Percentiles rank a stretch among this genome's conserved stretches.
These are phyloP conservation scores for Naganishia albida DNA, from an alignment of 1,284 basidiomycete species.

Conservation along the genomic window DNA sequence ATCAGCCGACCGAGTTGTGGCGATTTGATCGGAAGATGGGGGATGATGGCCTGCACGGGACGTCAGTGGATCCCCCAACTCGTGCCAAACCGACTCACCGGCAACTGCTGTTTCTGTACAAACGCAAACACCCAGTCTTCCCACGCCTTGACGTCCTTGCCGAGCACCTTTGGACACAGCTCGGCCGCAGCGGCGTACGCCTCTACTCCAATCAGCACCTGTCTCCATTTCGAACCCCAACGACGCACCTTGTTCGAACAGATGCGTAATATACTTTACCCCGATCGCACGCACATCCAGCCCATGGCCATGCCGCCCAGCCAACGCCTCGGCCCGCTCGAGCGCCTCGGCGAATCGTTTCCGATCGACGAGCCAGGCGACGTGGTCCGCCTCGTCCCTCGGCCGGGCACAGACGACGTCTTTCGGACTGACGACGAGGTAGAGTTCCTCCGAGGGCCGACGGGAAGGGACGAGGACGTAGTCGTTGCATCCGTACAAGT, in stretches of 20 bases:
- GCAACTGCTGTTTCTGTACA: slow-evolving; percentile 76
- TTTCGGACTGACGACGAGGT: slow-evolving; percentile 81
- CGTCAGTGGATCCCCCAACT: not conserved
- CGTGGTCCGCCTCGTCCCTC: slow-evolving; percentile 84
- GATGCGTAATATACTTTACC: slow-evolving; percentile 75
- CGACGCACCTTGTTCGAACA: slow-evolving; percentile 68
- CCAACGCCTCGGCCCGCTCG: slow-evolving; percentile 71
- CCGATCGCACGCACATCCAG: slow-evolving; percentile 75
- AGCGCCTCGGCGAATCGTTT: slow-evolving; percentile 86
- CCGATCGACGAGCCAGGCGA: slow-evolving; percentile 88
- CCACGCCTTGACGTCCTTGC: slow-evolving; percentile 77
- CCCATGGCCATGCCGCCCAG: slow-evolving; percentile 52
- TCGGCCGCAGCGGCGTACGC: slow-evolving; percentile 80
- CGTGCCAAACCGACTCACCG: slow-evolving; percentile 58
- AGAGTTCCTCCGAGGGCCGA: slow-evolving; percentile 51
- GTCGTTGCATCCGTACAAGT: slow-evolving; percentile 89
- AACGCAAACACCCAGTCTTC: slow-evolving; percentile 94
- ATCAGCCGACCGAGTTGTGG: slow-evolving; percentile 80
- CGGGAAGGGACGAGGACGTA: slow-evolving; percentile 66
- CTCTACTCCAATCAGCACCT: slow-evolving; percentile 56
- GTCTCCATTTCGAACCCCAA: not conserved
- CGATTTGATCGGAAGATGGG: slow-evolving; percentile 77
- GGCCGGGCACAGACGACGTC: slow-evolving; percentile 83
- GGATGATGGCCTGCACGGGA: slow-evolving; percentile 72
- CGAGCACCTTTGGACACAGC: slow-evolving; percentile 84